Evolutionary conservation across 371 early-diverging fungal genomes (phyloP), one percentile per base, ranked within the genome.

Genomic region (Actinomortierella wolfii): DNA sequence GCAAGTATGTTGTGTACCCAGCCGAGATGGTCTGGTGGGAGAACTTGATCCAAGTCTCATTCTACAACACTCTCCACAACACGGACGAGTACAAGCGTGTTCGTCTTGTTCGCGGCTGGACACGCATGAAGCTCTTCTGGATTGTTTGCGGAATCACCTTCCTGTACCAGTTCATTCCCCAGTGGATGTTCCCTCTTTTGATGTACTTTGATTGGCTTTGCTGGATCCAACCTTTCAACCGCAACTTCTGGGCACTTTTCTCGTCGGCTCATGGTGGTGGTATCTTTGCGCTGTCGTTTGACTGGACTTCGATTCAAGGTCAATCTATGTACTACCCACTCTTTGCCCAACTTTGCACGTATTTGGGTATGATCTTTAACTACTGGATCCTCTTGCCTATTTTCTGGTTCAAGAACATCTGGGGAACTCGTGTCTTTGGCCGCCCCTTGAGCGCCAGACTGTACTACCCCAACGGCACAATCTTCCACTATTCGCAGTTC

Each of bases 1-100:
- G 92, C 49, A 80, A 83, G 29, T 91, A 84, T 68, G 78, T 94
- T 3, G 91, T 96, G n/a, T 79, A 84, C 24, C 94, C 94, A 18
- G 78, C 84, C 0, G 78, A 80, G 23, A 93, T 96, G 94, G 80
- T 93, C 21, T 96, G 95, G 95, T 94, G 94, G n/a, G 64, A 80
- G 3, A 83, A 79, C 26, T 78, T 96, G n/a, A 84, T 92, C 26
- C 81, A 79, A 25, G 84, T 92, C 14, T 86, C 94, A 0, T 70
- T 95, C 47, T 83, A 92, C 57, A 79, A 80, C 25, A 81, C 92
- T 0, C 80, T 93, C 20, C 93, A 92, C 65, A 82, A 81, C 59
- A 59, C 61, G 5, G 67, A 78, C 47, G 54, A 59, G 43, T 83
- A 86, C 56, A 54, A 55, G 55, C 48, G 14, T 15, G 49, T 54